These are phyloP conservation scores for Trichosporon coremiiforme DNA, from an alignment of 1,284 basidiomycete genomes.

Conservation along the genomic window DNA sequence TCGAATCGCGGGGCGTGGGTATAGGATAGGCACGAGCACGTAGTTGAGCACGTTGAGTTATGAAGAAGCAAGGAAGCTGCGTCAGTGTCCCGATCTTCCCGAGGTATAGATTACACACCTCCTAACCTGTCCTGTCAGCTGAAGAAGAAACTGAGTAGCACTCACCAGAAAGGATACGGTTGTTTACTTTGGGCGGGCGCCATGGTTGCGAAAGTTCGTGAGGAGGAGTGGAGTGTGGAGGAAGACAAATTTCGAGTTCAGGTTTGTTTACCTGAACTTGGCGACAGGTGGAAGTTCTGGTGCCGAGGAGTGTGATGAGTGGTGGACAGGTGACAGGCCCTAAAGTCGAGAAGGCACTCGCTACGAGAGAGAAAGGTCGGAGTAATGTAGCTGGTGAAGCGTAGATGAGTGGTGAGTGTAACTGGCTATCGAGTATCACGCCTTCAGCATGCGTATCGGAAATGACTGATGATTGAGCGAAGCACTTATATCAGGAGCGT, in stretches of 20 bases:
- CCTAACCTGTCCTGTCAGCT: constrained; percentile 26
- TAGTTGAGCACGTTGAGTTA: neutral
- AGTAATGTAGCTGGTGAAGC: neutral
- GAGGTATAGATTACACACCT: constrained; percentile 21
- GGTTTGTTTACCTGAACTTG: constrained; percentile 8
- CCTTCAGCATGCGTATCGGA: neutral
- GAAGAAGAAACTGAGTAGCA: neutral
- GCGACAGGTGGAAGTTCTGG: neutral
- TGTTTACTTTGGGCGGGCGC: constrained; percentile 21
- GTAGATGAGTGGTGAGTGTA: neutral
- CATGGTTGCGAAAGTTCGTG: constrained; percentile 6
- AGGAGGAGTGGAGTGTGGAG: constrained; percentile 8
- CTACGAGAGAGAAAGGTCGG: neutral
- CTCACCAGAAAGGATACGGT: constrained; percentile 36
- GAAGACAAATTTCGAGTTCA: neutral
- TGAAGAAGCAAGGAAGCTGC: neutral
- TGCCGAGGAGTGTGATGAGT: neutral
- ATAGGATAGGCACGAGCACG: neutral
- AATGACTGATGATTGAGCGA: constrained; percentile 14
- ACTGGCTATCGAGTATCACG: constrained; percentile 10
- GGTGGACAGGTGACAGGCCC: neutral
- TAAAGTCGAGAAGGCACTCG: neutral
- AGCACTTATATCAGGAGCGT: constrained; percentile 9
- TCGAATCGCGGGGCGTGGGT: neutral
- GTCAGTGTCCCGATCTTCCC: constrained; percentile 21